Evolutionary conservation across 2,329 filamentous ascomycete species (phyloP), one percentile per base, ranked within the genome.

Genomic region (Nemania sp.): DNA sequence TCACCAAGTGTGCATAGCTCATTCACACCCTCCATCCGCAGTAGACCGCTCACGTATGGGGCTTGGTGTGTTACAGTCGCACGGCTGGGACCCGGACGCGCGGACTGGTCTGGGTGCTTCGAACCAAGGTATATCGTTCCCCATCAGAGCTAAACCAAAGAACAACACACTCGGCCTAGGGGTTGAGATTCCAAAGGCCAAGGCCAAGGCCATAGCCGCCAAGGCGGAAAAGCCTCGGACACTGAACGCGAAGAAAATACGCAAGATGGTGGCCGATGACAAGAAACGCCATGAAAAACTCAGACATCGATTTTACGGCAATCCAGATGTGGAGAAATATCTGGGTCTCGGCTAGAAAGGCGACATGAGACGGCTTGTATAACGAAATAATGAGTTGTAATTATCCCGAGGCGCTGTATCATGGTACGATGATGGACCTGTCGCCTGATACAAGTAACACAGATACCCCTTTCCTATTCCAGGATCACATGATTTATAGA

Each of bases 91-190:
- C 62, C 86, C 88, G 0, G 89, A 92, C 70, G 77, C 83, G 23
- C 77, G 90, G 2, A 71, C 75, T 14, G 92, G 92, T 0, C 77
- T 97, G 0, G 92, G 92, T 0, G 80, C 80, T 8, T 73, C 75
- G 2, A 86, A 88, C 1, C 82, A 88, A 61, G 92, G 92, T 3
- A 86, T 90, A 56, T 78, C 86, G 34, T 86, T 85, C 60, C 92
- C 92, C 1, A 77, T 97, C 58, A 91, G 91, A 67, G 75, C 82
- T 1, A 80, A 78, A 54, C 75, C 80, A 49, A 96, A 96, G 72
- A 80, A 86, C 37, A 84, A 93, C 66, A 91, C 81, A 3, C 74
- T 88, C 6, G 93, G 92, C 0, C 71, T 96, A 22, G 91, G 91
- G 0, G 77, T 80, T 3, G 60, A 68, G 23, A 64, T 76, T 7